Percentiles rank a stretch among this genome's conserved stretches.
These are phyloP conservation scores for Cavenderia fasciculata DNA, from an alignment of 78 protist species.

Conservation along the genomic window DNA sequence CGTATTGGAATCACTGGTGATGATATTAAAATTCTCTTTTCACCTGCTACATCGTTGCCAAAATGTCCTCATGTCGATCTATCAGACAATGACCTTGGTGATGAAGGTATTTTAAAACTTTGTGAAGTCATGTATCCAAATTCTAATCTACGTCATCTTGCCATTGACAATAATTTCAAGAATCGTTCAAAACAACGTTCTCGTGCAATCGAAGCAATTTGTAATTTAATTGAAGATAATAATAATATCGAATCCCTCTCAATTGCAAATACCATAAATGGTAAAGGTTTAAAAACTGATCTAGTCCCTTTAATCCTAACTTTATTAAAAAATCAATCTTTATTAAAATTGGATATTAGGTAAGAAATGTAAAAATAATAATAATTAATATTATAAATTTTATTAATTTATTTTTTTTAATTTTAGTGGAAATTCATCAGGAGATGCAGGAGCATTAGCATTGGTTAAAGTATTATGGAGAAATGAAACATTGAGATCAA, in stretches of 20 bases:
- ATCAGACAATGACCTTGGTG: constrained; percentile 62
- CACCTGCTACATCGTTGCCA: constrained; percentile 23
- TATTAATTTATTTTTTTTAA: no score
- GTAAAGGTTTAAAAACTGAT: constrained; percentile 34
- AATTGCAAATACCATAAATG: background rate
- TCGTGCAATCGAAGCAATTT: constrained; percentile 43
- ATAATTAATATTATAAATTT: no score
- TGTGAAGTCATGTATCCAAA: constrained; percentile 76
- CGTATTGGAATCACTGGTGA: constrained; percentile 8
- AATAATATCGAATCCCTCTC: constrained; percentile 20
- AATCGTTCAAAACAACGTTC: constrained; percentile 24
- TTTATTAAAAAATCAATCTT: constrained; percentile 42
- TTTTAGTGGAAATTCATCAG: constrained; percentile 49
- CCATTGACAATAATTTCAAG: constrained; percentile 63
- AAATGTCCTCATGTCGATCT: constrained; percentile 41
- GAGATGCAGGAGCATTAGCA: constrained; percentile 69
- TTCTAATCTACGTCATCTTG: constrained; percentile 34
- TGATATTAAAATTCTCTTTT: constrained; percentile 32
- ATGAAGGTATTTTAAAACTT: constrained; percentile 45
- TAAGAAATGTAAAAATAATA: no score
- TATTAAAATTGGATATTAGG: constrained; percentile 38
- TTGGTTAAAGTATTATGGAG: constrained; percentile 44
- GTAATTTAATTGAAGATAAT: constrained; percentile 55
- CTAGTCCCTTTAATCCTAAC: constrained; percentile 44
- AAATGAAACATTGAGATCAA: constrained; percentile 41